Percentiles rank a stretch among this genome's conserved stretches.
These are phyloP conservation scores for Solanum virginianum DNA, from an alignment of 257 asterid species.

Conservation along the genomic window DNA sequence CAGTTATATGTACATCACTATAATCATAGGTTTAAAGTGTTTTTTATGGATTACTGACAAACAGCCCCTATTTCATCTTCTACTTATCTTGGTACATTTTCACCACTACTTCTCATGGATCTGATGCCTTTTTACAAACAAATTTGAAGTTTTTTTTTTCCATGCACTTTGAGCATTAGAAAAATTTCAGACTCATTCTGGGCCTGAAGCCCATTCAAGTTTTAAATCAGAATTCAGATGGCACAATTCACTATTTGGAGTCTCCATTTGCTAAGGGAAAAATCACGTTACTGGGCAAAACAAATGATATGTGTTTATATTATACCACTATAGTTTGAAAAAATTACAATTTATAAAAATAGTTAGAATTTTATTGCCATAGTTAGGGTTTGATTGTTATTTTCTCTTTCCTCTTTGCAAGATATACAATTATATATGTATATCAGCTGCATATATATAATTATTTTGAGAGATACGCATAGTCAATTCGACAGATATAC, in stretches of 20 bases:
- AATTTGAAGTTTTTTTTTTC: background rate
- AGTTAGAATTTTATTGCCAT: too few relatives aligned
- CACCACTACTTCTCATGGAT: background rate
- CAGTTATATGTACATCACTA: background rate
- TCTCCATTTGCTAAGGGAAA: background rate
- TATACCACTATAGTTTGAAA: too few relatives aligned
- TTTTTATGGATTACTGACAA: background rate
- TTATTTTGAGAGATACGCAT: too few relatives aligned
- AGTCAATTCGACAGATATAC: too few relatives aligned
- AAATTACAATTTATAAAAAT: too few relatives aligned
- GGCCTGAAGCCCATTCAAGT: background rate
- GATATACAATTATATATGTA: too few relatives aligned
- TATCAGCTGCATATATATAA: too few relatives aligned
- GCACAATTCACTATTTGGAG: background rate
- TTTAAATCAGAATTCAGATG: background rate
- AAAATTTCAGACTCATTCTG: background rate
- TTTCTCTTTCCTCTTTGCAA: too few relatives aligned
- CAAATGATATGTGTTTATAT: too few relatives aligned
- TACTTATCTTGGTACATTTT: background rate
- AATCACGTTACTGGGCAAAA: too few relatives aligned
- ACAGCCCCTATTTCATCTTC: background rate
- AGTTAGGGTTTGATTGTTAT: too few relatives aligned
- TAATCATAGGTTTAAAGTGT: constrained; percentile 1
- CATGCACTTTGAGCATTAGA: background rate
- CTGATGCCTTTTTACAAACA: background rate